A percentile compares a stretch with the other conserved stretches of the same genome.
These are phyloP conservation scores for Trametes cubensis DNA, from an alignment of 768 basidiomycete genomes.

Conservation along the genomic window DNA sequence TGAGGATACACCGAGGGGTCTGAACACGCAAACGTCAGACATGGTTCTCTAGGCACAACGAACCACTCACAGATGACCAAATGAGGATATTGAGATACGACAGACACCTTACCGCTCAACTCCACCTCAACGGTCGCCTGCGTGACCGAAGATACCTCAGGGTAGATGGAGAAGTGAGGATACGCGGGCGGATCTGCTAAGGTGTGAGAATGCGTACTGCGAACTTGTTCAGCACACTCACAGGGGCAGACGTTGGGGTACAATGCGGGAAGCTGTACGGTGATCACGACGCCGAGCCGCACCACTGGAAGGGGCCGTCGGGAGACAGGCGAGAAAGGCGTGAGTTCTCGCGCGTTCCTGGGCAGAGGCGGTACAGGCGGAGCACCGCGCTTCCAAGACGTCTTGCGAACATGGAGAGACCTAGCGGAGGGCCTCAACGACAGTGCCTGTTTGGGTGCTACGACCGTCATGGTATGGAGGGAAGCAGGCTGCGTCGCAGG, in stretches of 20 bases:
- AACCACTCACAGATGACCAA: conserved; percentile 20
- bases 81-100: conserved; percentile 11
- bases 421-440: conserved; percentile 2
- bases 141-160: conserved; percentile 3
- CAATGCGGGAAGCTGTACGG: conserved; percentile 14
- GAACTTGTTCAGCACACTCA: conserved; percentile 13
- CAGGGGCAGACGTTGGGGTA: conserved; percentile 31
- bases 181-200: conserved; percentile 31
- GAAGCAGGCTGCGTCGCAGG: conserved; percentile 6
- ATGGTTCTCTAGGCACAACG: background rate
- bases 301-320: conserved; percentile 16
- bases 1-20: conserved; percentile 33
- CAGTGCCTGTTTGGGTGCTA: background rate
- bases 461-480: background rate
- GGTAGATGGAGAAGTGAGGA: conserved; percentile 33
- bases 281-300: conserved; percentile 8
- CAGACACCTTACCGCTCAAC: background rate
- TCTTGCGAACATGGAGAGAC: conserved; percentile 15
- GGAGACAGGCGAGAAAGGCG: conserved; percentile 24
- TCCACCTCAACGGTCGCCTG: background rate
- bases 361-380: conserved; percentile 31
- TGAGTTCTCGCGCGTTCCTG: conserved; percentile 24
- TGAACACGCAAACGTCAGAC: background rate
- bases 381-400: conserved; percentile 10
- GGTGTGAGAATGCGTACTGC: background rate